Evolutionary conservation across 2,329 filamentous ascomycete genomes (phyloP).

Genomic region (Metarhizium guizhouense): DNA sequence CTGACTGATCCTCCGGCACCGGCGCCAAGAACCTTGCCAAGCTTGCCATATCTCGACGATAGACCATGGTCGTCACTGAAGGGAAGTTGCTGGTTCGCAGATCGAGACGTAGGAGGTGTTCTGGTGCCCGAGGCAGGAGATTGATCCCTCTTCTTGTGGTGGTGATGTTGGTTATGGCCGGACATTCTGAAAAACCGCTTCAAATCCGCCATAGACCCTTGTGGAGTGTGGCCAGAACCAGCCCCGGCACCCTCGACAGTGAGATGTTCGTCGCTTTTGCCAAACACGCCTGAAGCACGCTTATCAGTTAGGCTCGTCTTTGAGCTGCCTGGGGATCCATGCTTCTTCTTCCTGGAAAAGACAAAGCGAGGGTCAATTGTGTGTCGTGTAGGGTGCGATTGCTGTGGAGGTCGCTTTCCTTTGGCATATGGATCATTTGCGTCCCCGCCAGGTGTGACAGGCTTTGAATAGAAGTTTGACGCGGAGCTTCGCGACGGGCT

Average conservation of each 20-base stretch:
- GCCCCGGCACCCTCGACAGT: conserved; percentile 16
- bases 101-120: conserved; percentile 36
- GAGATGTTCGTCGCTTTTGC: conserved; percentile 23
- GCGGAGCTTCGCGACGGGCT: conserved; percentile 57
- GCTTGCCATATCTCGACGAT: conserved; percentile 86
- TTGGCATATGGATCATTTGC: conserved; percentile 82
- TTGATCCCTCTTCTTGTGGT: conserved; percentile 59
- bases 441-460: conserved; percentile 72
- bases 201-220: conserved; percentile 85
- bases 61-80: conserved; percentile 93
- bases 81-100: conserved; percentile 55
- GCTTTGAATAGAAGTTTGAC: conserved; percentile 58
- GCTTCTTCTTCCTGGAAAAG: conserved; percentile 67
- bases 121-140: conserved; percentile 50
- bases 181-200: conserved; percentile 93
- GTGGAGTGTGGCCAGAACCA: conserved; percentile 21
- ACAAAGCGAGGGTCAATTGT: conserved; percentile 74
- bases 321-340: conserved; percentile 46
- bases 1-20: conserved; percentile 92
- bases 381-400: conserved; percentile 51
- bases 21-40: conserved; percentile 87
- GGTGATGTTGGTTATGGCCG: conserved; percentile 58
- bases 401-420: conserved; percentile 63
- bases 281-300: conserved; percentile 35
- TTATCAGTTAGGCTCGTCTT: conserved; percentile 46